Conservation (phyloP, 495 filamentous ascomycete genomes). For the Lineolata rhizophorae region DNA sequence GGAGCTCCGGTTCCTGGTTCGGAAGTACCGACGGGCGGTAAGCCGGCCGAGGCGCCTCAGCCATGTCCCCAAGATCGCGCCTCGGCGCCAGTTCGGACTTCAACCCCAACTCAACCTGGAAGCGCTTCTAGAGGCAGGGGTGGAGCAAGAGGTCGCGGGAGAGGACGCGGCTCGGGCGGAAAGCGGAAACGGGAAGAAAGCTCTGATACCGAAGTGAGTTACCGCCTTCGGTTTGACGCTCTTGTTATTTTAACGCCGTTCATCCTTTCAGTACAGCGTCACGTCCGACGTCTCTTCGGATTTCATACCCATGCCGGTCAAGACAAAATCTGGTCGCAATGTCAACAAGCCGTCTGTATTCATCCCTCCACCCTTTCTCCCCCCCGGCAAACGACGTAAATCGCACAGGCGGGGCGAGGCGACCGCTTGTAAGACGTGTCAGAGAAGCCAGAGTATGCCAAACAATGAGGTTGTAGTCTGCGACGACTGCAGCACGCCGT, state of each 20-base stretch:
- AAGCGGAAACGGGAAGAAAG: slow-evolving; percentile 18
- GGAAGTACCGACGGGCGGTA: no score
- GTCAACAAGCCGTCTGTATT: slow-evolving; percentile 54
- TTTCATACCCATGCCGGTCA: slow-evolving; percentile 33
- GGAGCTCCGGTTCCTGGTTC: no score
- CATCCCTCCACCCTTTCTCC: slow-evolving; percentile 32
- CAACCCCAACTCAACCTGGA: no score
- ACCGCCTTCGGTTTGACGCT: no score
- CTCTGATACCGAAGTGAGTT: slow-evolving; percentile 3
- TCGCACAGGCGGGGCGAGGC: slow-evolving; percentile 1
- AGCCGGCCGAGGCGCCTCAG: no score
- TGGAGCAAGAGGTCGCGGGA: slow-evolving; percentile 12
- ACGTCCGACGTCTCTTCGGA: slow-evolving; percentile 24
- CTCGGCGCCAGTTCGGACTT: no score
- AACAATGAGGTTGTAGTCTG: slow-evolving; percentile 88
- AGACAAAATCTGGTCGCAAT: slow-evolving; percentile 67
- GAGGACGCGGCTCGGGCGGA: slow-evolving; percentile 16
- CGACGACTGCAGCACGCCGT: slow-evolving; percentile 70
- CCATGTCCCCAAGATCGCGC: no score
- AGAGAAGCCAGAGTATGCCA: slow-evolving; percentile 48
- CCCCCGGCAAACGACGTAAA: slow-evolving; percentile 12
- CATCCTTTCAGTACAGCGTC: neutral
- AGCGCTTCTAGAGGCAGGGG: no score
- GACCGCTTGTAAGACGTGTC: slow-evolving; percentile 51
- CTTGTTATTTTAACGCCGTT: neutral